Evolutionary conservation across 768 basidiomycete genomes (phyloP), one percentile per base, ranked within the genome.

Genomic region (Lactarius deliciosus): DNA sequence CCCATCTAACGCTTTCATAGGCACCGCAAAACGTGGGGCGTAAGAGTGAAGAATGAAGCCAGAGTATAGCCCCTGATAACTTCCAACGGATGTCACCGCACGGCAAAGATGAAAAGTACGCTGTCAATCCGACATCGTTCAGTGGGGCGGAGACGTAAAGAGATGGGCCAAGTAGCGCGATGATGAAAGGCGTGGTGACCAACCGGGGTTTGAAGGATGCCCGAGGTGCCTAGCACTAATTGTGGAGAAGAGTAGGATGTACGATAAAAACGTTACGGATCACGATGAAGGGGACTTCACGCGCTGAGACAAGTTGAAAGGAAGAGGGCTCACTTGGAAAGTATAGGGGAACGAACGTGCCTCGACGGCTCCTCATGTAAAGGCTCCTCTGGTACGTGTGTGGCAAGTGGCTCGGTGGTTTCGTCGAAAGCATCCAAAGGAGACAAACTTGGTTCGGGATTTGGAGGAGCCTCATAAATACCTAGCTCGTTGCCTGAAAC

Each of bases 291-390:
- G 47, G 30, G 6, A 20, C 54, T 25, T 20, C 11, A 20, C 22
- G 47, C 41, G 61, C 22, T 53, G 25, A 28, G n/a, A 43, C 18
- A 2, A 22, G 15, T 8, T 13, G 32, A 61, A 28, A 32, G 41
- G 59, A 28, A 60, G 34, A 57, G 32, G 38, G 41, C 69, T 68
- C 63, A 70, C 69, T 69, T 65, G n/a, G 69, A 69, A 53, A 70
- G 63, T 45, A 70, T 63, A 32, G 69, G 69, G 2, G 69, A 68
- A 34, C 69, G 69, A 36, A 70, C 38, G 25, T 70, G 69, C 28
- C 69, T 64, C 3, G 41, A 53, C 3, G 47, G 43, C n/a, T 65
- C 67, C 15, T 56, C 60, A 28, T 47, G 36, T 30, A 45, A 57
- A n/a, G 47, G 40, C 6, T 36, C 34, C 53, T 67, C 69, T 2